Conservation (phyloP, 371 early-diverging fungal species). For the Mucor plumbeus region DNA sequence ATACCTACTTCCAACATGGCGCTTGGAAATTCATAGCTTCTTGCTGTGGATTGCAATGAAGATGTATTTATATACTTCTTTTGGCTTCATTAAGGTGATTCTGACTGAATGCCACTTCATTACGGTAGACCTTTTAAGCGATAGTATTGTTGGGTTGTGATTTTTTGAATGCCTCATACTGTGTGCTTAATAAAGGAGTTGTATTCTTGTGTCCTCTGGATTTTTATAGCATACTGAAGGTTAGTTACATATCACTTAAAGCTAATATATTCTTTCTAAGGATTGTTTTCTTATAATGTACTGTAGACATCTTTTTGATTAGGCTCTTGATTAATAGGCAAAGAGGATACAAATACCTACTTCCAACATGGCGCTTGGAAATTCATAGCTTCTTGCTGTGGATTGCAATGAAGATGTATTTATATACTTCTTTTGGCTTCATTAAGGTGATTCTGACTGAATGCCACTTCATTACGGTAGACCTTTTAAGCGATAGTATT, state of each 20-base stretch:
- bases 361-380: constrained; percentile 25
- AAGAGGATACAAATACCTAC: constrained; percentile 16
- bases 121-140: constrained; percentile 13
- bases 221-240: background rate
- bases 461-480: constrained; percentile 22
- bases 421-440: constrained; percentile 20
- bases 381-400: constrained; percentile 16
- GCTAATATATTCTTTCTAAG: constrained; percentile 1
- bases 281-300: too few relatives aligned
- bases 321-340: constrained; percentile 5
- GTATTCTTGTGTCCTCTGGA: background rate
- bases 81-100: constrained; percentile 20
- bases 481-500: constrained; percentile 7
- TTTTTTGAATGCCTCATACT: constrained; percentile 14
- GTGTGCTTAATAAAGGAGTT: constrained; percentile 3
- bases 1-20: constrained; percentile 24
- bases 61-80: constrained; percentile 21
- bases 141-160: constrained; percentile 15
- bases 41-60: constrained; percentile 18
- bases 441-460: constrained; percentile 19
- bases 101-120: constrained; percentile 21
- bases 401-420: constrained; percentile 22
- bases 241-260: background rate
- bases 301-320: background rate
- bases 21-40: constrained; percentile 22